phyloP scores from a whole-genome alignment of 2,329 filamentous ascomycete genomes.

The Claviceps arundinis region DNA sequence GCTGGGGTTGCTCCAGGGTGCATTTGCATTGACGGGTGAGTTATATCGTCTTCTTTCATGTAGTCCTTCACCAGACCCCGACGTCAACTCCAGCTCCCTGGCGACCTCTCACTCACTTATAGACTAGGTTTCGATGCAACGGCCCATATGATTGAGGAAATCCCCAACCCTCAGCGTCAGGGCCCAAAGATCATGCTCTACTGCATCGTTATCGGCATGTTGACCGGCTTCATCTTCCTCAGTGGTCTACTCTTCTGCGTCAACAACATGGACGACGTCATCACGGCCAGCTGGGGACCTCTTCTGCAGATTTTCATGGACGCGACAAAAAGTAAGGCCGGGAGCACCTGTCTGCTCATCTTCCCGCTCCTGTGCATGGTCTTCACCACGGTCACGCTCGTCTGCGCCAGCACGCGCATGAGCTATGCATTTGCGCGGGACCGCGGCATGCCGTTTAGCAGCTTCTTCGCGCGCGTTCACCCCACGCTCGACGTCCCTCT shows the following conservation, averaged over 20 bases:
- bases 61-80: no score
- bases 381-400: constrained; percentile 49
- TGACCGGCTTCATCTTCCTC: constrained; percentile 51
- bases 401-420: constrained; percentile 55
- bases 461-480: constrained; percentile 48
- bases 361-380: constrained; percentile 53
- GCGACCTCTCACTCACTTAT: neutral
- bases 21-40: constrained; percentile 29
- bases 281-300: constrained; percentile 41
- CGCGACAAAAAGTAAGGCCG: constrained; percentile 48
- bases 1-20: constrained; percentile 39
- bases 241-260: constrained; percentile 51
- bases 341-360: constrained; percentile 50
- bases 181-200: constrained; percentile 55
- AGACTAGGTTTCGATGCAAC: constrained; percentile 30
- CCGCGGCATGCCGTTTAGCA: constrained; percentile 41
- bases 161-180: constrained; percentile 41
- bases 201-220: constrained; percentile 49
- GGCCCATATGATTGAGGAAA: constrained; percentile 43
- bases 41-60: neutral
- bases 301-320: constrained; percentile 51
- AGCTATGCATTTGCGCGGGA: constrained; percentile 54
- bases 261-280: constrained; percentile 43
- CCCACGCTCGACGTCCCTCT: constrained; percentile 49
- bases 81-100: neutral